Percentiles rank a stretch among this genome's conserved stretches.
Evolutionary conservation across 148 eudicot genomes (phyloP).

Genomic region (Gaultheria prostrata): DNA sequence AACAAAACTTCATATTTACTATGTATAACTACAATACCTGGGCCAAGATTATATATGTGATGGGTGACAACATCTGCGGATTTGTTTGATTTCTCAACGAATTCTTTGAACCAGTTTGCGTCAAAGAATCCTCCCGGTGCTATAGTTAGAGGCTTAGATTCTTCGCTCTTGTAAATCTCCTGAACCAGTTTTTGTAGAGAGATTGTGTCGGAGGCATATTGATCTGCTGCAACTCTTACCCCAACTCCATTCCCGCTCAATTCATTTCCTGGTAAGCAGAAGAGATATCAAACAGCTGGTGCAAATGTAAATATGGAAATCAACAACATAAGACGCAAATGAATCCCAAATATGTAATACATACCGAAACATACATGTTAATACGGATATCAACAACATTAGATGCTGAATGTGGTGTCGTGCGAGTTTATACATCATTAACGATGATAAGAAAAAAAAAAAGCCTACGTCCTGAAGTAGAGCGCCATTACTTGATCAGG

Average conservation of each 20-base stretch:
- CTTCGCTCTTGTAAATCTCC: conserved; percentile 43
- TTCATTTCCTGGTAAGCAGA: conserved; percentile 71
- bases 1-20: not conserved
- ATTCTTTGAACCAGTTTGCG: conserved; percentile 59
- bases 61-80: conserved; percentile 61
- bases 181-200: conserved; percentile 42
- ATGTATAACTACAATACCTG: conserved; percentile 44
- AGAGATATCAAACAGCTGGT: conserved; percentile 6
- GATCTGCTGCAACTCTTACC: conserved; percentile 60
- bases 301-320: not conserved
- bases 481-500: not conserved
- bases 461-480: not conserved
- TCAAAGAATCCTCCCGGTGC: conserved; percentile 89
- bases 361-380: no score
- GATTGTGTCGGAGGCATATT: conserved; percentile 57
- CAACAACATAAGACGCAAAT: conserved; percentile 2
- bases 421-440: not conserved
- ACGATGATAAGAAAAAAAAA: not conserved
- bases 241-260: conserved; percentile 79
- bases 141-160: conserved; percentile 47
- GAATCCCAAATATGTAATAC: no score
- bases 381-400: not conserved
- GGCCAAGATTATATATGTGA: conserved; percentile 90
- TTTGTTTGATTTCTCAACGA: conserved; percentile 41
- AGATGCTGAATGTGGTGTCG: not conserved